phyloP scores from a whole-genome alignment of 352 stramenopile genomes.

The Phytopythium cucurbitacearum region DNA sequence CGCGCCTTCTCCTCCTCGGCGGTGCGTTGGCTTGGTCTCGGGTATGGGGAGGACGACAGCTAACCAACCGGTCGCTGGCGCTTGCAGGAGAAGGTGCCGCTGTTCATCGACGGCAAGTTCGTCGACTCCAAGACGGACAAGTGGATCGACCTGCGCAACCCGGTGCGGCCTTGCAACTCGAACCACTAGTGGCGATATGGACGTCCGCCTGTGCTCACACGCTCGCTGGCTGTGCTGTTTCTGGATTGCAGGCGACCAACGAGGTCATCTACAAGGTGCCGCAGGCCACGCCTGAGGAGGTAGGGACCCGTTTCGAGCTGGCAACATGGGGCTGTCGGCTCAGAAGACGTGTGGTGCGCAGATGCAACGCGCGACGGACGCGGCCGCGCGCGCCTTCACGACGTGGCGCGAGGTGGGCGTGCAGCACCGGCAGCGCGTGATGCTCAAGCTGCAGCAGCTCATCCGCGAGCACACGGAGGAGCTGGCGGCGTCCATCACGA shows the following conservation, averaged over 20 bases:
- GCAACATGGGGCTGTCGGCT: constrained; percentile 1
- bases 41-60: no score
- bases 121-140: constrained; percentile 89
- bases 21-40: constrained; percentile 9
- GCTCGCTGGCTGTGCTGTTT: constrained; percentile 1
- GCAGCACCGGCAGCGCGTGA: constrained; percentile 92
- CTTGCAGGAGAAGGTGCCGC: constrained; percentile 58
- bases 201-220: no score
- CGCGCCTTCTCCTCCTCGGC: constrained; percentile 46
- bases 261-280: constrained; percentile 85
- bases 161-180: constrained; percentile 19
- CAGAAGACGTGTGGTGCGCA: constrained; percentile 13
- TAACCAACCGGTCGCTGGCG: constrained; percentile 1
- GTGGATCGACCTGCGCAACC: constrained; percentile 91
- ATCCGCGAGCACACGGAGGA: constrained; percentile 94
- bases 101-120: constrained; percentile 93
- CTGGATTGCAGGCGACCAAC: constrained; percentile 66
- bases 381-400: constrained; percentile 84
- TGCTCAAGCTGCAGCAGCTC: constrained; percentile 96
- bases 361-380: constrained; percentile 82
- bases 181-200: background rate
- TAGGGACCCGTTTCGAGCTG: constrained; percentile 10
- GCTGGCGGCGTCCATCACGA: constrained; percentile 92
- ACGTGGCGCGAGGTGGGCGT: constrained; percentile 93
- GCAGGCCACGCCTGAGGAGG: constrained; percentile 80